Evolutionary conservation across 371 early-diverging fungal genomes (phyloP).

Genomic region (Mortierella sp.): DNA sequence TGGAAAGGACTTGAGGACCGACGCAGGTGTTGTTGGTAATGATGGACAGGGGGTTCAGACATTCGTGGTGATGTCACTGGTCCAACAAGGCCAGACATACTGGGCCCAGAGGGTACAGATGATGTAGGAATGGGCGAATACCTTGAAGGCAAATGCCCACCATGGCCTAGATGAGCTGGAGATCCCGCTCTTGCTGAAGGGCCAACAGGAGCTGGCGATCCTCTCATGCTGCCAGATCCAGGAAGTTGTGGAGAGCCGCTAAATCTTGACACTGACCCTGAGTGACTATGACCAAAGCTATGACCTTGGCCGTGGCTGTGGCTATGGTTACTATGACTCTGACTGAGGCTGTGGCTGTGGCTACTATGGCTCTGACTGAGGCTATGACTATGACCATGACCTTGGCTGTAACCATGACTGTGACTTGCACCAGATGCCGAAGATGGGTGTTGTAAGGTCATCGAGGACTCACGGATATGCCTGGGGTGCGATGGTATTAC

Average conservation of each 20-base stretch:
- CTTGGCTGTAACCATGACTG: slow-evolving; percentile 1
- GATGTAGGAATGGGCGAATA: slow-evolving; percentile 40
- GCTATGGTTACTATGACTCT: slow-evolving; percentile 6
- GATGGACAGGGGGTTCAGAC: slow-evolving; percentile 25
- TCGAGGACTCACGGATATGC: slow-evolving; percentile 15
- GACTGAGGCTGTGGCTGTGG: slow-evolving; percentile 7
- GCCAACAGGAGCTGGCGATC: slow-evolving; percentile 35
- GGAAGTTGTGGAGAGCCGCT: slow-evolving; percentile 48
- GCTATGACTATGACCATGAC: slow-evolving; percentile 12
- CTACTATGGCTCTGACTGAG: slow-evolving; percentile 9
- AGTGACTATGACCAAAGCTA: slow-evolving; percentile 27
- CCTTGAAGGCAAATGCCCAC: slow-evolving; percentile 23
- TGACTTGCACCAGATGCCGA: not conserved
- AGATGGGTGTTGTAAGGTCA: slow-evolving; percentile 24
- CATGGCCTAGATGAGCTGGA: slow-evolving; percentile 39
- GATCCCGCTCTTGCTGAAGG: slow-evolving; percentile 30
- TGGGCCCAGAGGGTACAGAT: slow-evolving; percentile 5
- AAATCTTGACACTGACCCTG: slow-evolving; percentile 32
- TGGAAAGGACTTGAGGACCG: slow-evolving; percentile 51
- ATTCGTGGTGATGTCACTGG: slow-evolving; percentile 25
- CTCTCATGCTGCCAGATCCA: slow-evolving; percentile 24
- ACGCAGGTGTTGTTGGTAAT: slow-evolving; percentile 34
- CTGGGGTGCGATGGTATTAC: slow-evolving; percentile 31
- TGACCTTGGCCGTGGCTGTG: slow-evolving; percentile 14
- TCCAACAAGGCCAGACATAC: slow-evolving; percentile 11